A percentile compares a stretch with the other conserved stretches of the same genome.
phyloP scores from a whole-genome alignment of 139 green algal genomes.

The Mesotaenium endlicherianum region DNA sequence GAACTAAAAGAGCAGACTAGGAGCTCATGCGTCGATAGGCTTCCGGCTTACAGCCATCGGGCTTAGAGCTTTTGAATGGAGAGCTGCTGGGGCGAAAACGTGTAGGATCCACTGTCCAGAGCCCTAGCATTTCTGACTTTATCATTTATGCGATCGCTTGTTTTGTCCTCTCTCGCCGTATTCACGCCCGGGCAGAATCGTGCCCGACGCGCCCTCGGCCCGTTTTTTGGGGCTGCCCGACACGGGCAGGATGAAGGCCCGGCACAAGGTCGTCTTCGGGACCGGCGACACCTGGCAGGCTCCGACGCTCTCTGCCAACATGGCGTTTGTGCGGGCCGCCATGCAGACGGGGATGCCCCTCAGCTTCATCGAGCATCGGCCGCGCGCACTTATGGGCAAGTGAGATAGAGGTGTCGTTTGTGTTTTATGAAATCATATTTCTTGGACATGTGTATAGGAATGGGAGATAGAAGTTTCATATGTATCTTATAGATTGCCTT shows the following conservation, averaged over 20 bases:
- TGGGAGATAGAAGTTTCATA: too few relatives aligned
- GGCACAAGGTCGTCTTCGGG: slow-evolving; percentile 9
- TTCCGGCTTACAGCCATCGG: too few relatives aligned
- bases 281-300: neutral
- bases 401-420: too few relatives aligned
- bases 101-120: too few relatives aligned
- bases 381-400: slow-evolving; percentile 1
- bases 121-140: neutral
- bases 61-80: too few relatives aligned
- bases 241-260: neutral
- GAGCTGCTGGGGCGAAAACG: too few relatives aligned
- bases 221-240: neutral
- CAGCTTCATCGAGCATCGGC: slow-evolving; percentile 8
- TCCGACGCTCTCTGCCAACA: slow-evolving; percentile 9
- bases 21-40: too few relatives aligned
- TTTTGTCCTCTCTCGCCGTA: neutral
- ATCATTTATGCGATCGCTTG: neutral
- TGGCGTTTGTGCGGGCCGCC: neutral
- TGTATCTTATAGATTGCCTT: too few relatives aligned
- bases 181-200: neutral
- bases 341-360: neutral
- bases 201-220: neutral
- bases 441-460: too few relatives aligned
- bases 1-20: too few relatives aligned
- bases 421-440: too few relatives aligned